Base-by-base conservation (phyloP, 1,284 basidiomycete species). In the Anthracocystis panici-leucophaei region DNA sequence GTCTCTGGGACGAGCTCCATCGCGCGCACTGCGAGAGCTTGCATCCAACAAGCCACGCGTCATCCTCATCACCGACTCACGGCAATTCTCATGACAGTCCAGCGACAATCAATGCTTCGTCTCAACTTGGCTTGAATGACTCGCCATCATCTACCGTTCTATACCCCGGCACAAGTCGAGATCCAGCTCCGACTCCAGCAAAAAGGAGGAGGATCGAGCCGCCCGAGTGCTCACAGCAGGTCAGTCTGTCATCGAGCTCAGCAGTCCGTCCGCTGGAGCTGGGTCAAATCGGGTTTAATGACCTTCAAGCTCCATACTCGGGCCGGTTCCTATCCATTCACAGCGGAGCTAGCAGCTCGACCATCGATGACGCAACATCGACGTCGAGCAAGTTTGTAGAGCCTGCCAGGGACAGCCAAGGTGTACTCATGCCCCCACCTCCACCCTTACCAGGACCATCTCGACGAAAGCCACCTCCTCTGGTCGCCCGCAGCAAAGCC, bases 1-100 rank as follows among this genome's bases (percentile, higher is more conserved):
- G 64, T n/a, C 69, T 72, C 18, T 72, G 69, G 69, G 60, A 72
- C 44, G 69, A 72, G 44, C 48, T 72, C 0, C 64, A 72, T 25
- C 58, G 56, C 18, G 64, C 48, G 3, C 64, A 66, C 33, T 62
- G 59, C 49, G 56, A 63, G 18, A 40, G 23, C 9, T 14, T 56
- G 21, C 58, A 35, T 1, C 20, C 20, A 14, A 12, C 41, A 6
- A 25, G 16, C 38, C 50, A 50, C 1, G n/a, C 46, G 6, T 31
- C 53, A 16, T 9, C 6, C 29, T 38, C 44, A 12, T 6, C 48
- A 7, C 25, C 29, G 31, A 35, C 20, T 11, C 12, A 20, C 29
- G 31, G 7, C 14, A 14, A 16, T 38, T 20, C 25, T 16, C 7
- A 27, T 20, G 3, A 8, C 33, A 12, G 21, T 14, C 33, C 52